Evolutionary conservation across 768 basidiomycete species (phyloP), one percentile per base, ranked within the genome.

Genomic region (Tricholoma furcatifolium): DNA sequence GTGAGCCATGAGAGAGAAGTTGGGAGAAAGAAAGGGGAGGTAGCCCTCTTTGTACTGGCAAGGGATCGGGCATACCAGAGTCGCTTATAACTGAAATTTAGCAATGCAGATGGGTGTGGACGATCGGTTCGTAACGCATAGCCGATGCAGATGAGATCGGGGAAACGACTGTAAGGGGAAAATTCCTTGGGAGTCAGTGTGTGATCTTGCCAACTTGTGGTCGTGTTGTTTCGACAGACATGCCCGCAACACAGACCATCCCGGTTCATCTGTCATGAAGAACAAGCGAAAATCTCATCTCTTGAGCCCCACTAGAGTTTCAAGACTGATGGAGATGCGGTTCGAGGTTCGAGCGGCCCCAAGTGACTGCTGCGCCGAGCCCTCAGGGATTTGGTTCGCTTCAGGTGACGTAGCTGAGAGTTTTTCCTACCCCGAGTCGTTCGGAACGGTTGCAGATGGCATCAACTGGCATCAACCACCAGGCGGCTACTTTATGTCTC

Each of bases 271-370:
- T 59, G 52, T 59, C 60, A 58, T 49, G 35, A 40, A 34, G 14
- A 53, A 15, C 50, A 53, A 47, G 51, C 47, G 47, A 36, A 36
- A 54, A 21, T 43, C 27, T 34, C 32, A 9, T 23, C 40, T 31
- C 21, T 54, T 50, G 24, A 42, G 48, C 56, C 51, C 59, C 56
- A 57, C 41, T 39, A 58, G 31, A 45, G 40, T 51, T 56, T 54
- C 38, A 35, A 46, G 52, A 60, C 61, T 61, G 63, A 63, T 60
- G 58, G 47, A 56, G 57, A 58, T 63, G 58, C 30, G 38, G 36
- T 6, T 20, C 10, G 14, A 51, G 32, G 45, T 34, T 8, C 30
- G 47, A 45, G 34, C 45, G 58, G 39, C 50, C 54, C 48, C 58
- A 56, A 56, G 58, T 48, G 41, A 27, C 20, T 30, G 40, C 32